Evolutionary conservation across 768 basidiomycete species (phyloP), one percentile per base, ranked within the genome.

Genomic region (Lyophyllum shimeji): DNA sequence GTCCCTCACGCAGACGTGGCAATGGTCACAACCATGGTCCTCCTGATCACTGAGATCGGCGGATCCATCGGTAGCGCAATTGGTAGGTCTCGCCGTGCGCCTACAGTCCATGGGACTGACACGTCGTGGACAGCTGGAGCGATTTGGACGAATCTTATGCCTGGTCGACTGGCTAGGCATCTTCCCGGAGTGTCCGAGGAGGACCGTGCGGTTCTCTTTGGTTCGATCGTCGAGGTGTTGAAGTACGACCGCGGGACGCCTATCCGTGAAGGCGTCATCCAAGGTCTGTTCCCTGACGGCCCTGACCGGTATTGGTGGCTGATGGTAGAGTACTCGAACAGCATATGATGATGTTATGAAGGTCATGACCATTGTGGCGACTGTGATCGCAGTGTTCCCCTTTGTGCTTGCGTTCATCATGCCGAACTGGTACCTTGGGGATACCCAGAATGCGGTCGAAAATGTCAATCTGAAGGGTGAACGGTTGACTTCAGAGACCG

Each of bases 391-490:
- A 56, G 70, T 87, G 47, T 63, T 88, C 0, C 87, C 89, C 7
- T 70, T 89, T 52, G 29, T 82, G 27, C 73, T 85, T 55, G 69
- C 86, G 1, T 69, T 88, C 60, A 70, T 82, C 52, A 84, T 88
- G 74, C 82, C 82, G 13, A 74, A 89, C 63, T 86, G 83, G 77
- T 77, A 82, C 57, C 82, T 93, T 49, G 83, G 84, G 15, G 82
- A 88, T 61, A 73, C 71, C 40, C 89, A 91, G 69, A 91, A 90
- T 65, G 86, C 87, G 0, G 79, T 87, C 15, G 87, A 90, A n/a
- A 62, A 71, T 34, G 60, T 63, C 2, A 64, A 71, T 56, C 64
- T 75, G 20, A 55, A 65, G 1, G 74, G 73, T 12, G 67, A 70
- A 46, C 58, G 53, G 3, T 33, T 58, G 24, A 48, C 49, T 13